Evolutionary conservation across 257 asterid genomes (phyloP).

Genomic region (Ocimum tenuiflorum): DNA sequence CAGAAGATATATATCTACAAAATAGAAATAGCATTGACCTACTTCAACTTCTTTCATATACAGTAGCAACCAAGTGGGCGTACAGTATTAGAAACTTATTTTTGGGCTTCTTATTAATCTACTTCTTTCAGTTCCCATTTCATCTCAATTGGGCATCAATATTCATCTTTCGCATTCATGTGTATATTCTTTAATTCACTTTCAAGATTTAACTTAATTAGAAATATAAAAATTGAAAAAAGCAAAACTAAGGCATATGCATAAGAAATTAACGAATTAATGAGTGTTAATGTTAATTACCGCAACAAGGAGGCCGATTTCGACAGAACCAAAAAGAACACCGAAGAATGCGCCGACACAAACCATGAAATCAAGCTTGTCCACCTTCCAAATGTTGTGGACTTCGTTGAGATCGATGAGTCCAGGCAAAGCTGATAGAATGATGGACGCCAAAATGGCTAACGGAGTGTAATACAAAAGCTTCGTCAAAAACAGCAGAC

Average conservation of each 20-base stretch:
- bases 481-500: constrained; percentile 52
- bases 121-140: no score
- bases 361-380: constrained; percentile 60
- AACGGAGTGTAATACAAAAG: constrained; percentile 63
- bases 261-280: no score
- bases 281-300: constrained; percentile 33
- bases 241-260: no score
- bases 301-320: constrained; percentile 74
- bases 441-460: constrained; percentile 66
- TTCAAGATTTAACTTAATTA: no score
- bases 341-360: constrained; percentile 64
- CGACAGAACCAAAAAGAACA: constrained; percentile 63
- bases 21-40: background rate
- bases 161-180: no score
- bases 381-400: constrained; percentile 57
- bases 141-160: no score
- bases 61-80: no score
- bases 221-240: no score
- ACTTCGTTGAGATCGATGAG: constrained; percentile 50
- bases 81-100: no score
- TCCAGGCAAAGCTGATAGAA: constrained; percentile 77
- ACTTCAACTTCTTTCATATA: no score
- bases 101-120: no score
- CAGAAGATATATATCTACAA: background rate
- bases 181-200: no score